phyloP scores from a whole-genome alignment of 2,329 filamentous ascomycete genomes.

The Colletotrichum salicis region DNA sequence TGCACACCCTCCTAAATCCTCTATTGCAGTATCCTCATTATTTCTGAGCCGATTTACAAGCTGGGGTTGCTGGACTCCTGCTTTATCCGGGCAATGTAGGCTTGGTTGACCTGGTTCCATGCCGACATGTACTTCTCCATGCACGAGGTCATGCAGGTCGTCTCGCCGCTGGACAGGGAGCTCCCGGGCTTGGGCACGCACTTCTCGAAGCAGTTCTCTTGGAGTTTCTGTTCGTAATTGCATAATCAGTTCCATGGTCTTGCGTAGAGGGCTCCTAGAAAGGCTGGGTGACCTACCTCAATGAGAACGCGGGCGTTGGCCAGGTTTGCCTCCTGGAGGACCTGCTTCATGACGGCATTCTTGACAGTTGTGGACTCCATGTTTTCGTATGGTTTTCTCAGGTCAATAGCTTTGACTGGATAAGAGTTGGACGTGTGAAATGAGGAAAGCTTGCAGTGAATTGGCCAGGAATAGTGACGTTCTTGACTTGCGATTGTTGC shows the following conservation, averaged over 20 bases:
- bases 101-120: constrained; percentile 79
- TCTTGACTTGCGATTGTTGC: background rate
- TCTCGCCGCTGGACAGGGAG: constrained; percentile 74
- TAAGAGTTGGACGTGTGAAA: constrained; percentile 19
- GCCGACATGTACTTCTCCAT: constrained; percentile 87
- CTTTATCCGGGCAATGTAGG: constrained; percentile 74
- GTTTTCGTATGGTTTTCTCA: constrained; percentile 25
- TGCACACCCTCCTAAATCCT: background rate
- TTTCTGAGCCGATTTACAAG: constrained; percentile 6
- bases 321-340: constrained; percentile 72
- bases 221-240: constrained; percentile 71
- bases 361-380: constrained; percentile 71
- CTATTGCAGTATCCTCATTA: background rate
- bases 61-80: constrained; percentile 58
- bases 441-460: background rate
- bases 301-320: constrained; percentile 77
- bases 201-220: constrained; percentile 82
- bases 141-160: constrained; percentile 77
- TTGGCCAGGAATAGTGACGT: background rate
- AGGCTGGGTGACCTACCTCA: constrained; percentile 63
- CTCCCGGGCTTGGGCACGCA: constrained; percentile 77
- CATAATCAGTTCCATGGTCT: background rate
- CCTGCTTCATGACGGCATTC: constrained; percentile 72
- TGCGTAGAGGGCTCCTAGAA: background rate
- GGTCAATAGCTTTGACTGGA: constrained; percentile 5